A percentile compares a stretch with the other conserved stretches of the same genome.
Conservation (phyloP, 345 rosid species). For the Rubroshorea leprosula region DNA sequence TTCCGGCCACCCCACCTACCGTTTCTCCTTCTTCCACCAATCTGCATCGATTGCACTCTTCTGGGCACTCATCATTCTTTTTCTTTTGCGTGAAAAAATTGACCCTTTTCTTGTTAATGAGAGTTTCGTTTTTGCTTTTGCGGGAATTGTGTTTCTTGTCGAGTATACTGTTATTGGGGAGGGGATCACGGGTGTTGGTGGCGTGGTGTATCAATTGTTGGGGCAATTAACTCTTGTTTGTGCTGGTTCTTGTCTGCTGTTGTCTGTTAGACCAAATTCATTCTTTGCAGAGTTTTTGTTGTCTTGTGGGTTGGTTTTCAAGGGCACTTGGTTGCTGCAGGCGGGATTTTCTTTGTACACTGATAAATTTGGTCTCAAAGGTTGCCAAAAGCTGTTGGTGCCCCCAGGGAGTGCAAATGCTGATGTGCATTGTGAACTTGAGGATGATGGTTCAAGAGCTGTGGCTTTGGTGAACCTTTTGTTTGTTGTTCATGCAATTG, state of each 20-base stretch:
- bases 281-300: constrained; percentile 45
- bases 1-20: constrained; percentile 38
- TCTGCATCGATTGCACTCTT: constrained; percentile 32
- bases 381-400: constrained; percentile 32
- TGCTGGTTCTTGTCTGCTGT: constrained; percentile 41
- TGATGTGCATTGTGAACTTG: constrained; percentile 44
- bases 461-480: constrained; percentile 47
- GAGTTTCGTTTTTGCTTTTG: constrained; percentile 23
- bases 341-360: constrained; percentile 44
- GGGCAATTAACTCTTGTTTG: constrained; percentile 42
- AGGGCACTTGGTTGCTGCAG: constrained; percentile 52
- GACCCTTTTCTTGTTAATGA: constrained; percentile 26
- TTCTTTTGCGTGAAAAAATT: constrained; percentile 27
- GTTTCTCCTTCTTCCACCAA: constrained; percentile 44
- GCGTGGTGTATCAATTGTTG: constrained; percentile 28
- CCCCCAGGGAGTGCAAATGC: constrained; percentile 23
- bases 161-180: constrained; percentile 36
- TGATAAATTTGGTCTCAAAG: constrained; percentile 39
- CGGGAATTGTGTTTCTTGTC: constrained; percentile 36
- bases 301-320: constrained; percentile 43
- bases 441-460: constrained; percentile 49
- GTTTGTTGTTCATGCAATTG: constrained; percentile 45
- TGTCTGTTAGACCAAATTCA: constrained; percentile 41
- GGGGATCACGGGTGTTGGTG: constrained; percentile 34
- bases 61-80: constrained; percentile 37